These are phyloP conservation scores for Naganishia cerealis DNA, from an alignment of 1,284 basidiomycete species.

Conservation along the genomic window DNA sequence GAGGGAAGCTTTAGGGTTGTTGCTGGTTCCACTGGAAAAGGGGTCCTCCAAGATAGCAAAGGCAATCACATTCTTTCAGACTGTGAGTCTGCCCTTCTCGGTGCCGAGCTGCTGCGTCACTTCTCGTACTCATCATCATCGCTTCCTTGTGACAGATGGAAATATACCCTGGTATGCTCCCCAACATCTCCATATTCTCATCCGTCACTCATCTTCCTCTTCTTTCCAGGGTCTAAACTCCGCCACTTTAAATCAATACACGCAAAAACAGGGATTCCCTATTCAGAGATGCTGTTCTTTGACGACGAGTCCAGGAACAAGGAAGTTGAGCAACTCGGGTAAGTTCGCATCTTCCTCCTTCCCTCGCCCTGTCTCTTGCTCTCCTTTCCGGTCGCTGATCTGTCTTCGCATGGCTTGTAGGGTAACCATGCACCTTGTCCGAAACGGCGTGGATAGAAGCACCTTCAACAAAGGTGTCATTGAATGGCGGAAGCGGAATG, in stretches of 20 bases:
- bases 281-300: slow-evolving; percentile 85
- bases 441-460: slow-evolving; percentile 29
- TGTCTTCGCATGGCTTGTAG: neutral
- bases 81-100: slow-evolving; percentile 35
- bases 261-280: slow-evolving; percentile 74
- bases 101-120: neutral
- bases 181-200: neutral
- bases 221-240: slow-evolving; percentile 69
- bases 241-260: slow-evolving; percentile 73
- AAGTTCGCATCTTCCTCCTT: neutral
- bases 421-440: slow-evolving; percentile 34
- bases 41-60: slow-evolving; percentile 55
- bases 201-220: slow-evolving; percentile 20
- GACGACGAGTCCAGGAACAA: slow-evolving; percentile 76
- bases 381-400: neutral
- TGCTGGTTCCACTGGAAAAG: slow-evolving; percentile 63
- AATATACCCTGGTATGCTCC: slow-evolving; percentile 70
- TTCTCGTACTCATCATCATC: neutral
- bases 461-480: slow-evolving; percentile 31
- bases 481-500: slow-evolving; percentile 33
- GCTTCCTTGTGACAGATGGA: slow-evolving; percentile 59
- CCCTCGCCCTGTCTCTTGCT: neutral
- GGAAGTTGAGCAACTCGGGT: slow-evolving; percentile 70
- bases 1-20: slow-evolving; percentile 66
- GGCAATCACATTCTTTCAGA: slow-evolving; percentile 72